These are phyloP conservation scores for Vigna nakashimae DNA, from an alignment of 306 rosid genomes.

Conservation along the genomic window DNA sequence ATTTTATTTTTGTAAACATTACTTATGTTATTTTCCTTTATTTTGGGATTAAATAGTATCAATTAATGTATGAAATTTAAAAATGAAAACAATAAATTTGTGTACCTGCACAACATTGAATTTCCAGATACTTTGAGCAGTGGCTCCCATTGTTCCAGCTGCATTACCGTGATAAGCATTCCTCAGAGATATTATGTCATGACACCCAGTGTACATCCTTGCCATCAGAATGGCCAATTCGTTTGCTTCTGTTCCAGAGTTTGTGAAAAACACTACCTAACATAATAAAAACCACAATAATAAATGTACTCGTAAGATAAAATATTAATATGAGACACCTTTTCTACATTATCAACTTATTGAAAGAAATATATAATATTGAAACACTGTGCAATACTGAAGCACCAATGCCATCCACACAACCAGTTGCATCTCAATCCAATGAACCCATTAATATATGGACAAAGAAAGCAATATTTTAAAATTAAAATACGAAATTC, in stretches of 20 bases:
- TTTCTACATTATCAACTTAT: background rate
- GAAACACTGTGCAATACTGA: background rate
- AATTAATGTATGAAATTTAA: background rate
- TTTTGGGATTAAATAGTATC: background rate
- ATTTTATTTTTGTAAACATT: background rate
- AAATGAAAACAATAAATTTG: background rate
- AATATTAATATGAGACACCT: no score
- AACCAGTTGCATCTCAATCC: constrained; percentile 6
- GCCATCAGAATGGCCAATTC: constrained; percentile 89
- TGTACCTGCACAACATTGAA: constrained; percentile 81
- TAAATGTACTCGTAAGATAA: no score
- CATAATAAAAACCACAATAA: background rate
- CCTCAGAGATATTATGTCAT: constrained; percentile 86
- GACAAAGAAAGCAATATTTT: constrained; percentile 3
- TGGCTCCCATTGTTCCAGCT: constrained; percentile 94
- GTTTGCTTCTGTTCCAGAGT: constrained; percentile 97
- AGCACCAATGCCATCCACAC: constrained; percentile 2
- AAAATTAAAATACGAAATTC: background rate
- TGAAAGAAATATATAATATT: background rate
- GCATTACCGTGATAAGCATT: constrained; percentile 95
- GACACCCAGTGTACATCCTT: constrained; percentile 73
- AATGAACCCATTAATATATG: background rate
- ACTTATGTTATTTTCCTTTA: background rate
- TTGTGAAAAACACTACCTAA: constrained; percentile 90
- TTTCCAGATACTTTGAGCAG: constrained; percentile 91